Base-by-base conservation (phyloP, 1,284 basidiomycete species). In the Caloboletus firmus region DNA sequence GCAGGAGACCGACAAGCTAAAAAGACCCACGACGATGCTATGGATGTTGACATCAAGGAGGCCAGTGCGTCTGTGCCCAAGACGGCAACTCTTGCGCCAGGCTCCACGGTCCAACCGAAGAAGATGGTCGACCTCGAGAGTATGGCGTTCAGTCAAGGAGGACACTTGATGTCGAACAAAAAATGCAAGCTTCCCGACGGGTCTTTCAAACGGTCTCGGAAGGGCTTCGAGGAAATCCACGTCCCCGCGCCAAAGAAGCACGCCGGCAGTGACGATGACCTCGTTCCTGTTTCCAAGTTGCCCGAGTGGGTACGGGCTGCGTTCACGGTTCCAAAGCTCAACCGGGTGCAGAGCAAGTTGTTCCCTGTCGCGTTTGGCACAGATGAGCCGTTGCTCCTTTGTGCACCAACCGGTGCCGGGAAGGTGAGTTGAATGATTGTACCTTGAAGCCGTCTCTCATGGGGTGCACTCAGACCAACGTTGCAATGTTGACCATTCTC, bases 141-240 rank as follows among this genome's bases (percentile, higher is more conserved):
- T 51, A 93, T 99, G 90, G 89, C 93, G 13, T 99, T 99, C 75
- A 87, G 87, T 47, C 95, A 98, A 67, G 97, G 96, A 24, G 94
- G 93, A 0, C 95, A 98, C 61, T 78, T 98, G 59, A 99, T 98
- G 92, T 93, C 94, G 20, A 97, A 98, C 76, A 97, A 98, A 74
- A 98, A 98, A 76, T 94, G 92, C 74, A 97, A 95, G 67, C 85
- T 99, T 6, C 97, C 96, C 0, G 93, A 98, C 47, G 97, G 96
- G 5, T 98, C 94, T 30, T 96, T 98, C 83, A 99, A 99, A 76
- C 89, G 95, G 31, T 85, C 91, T 30, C 89, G 91, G 73, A 98
- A 98, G 72, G 95, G 96, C 0, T 99, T 94, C 72, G 97, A 99
- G 72, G 97, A 99, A 73, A 97, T 99, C 47, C 95, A 98, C 64